Evolutionary conservation across 2,329 filamentous ascomycete species (phyloP).

Genomic region (Sarocladiaceae sp.): DNA sequence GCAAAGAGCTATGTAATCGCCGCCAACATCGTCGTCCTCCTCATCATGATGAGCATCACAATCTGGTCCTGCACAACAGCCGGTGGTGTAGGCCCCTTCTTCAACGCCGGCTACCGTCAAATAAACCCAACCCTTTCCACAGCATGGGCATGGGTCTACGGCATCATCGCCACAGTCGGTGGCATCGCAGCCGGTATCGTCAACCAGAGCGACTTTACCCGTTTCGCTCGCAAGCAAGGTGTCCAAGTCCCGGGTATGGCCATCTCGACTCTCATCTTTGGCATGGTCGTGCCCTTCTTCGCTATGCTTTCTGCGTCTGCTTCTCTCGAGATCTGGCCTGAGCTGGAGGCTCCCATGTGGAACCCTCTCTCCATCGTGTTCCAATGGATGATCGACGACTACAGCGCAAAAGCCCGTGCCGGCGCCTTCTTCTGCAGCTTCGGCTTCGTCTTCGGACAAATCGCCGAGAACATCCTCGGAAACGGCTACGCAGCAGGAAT

Average conservation of each 20-base stretch:
- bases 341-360: conserved; percentile 30
- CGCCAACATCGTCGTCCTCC: conserved; percentile 17
- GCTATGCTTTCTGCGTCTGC: conserved; percentile 21
- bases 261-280: conserved; percentile 12
- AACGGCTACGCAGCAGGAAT: conserved; percentile 51
- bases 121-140: not conserved
- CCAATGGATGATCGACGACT: conserved; percentile 30
- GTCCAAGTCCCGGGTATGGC: conserved; percentile 6
- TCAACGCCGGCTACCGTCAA: not conserved
- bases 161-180: conserved; percentile 19
- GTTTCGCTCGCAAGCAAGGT: conserved; percentile 13
- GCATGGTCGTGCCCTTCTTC: conserved; percentile 35
- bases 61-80: conserved; percentile 14
- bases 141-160: conserved; percentile 2
- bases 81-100: not conserved
- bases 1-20: conserved; percentile 22
- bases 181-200: conserved; percentile 15
- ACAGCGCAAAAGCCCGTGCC: conserved; percentile 33
- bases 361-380: conserved; percentile 42
- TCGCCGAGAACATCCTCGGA: conserved; percentile 55
- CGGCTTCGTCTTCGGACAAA: conserved; percentile 49
- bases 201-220: conserved; percentile 18
- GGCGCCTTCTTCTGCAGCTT: conserved; percentile 44
- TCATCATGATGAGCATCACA: conserved; percentile 18
- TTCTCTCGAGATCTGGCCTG: not conserved